Percentiles rank a stretch among this genome's conserved stretches.
Conservation (phyloP, 1,284 basidiomycete genomes). For the Microbotryomycetes sp. region DNA sequence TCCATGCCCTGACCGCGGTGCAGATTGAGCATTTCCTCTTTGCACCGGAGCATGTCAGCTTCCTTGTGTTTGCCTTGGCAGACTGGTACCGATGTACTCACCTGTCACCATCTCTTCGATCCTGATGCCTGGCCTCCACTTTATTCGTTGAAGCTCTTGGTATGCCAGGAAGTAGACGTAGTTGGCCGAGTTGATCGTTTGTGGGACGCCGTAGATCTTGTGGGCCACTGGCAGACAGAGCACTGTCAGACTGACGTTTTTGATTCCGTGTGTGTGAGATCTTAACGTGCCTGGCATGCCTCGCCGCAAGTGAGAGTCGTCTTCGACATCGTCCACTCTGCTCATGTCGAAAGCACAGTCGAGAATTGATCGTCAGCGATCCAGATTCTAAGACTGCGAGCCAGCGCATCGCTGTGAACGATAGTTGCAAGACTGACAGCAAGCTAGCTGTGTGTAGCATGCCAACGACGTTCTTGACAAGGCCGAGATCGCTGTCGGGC, state of each 20-base stretch:
- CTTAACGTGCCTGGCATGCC: conserved; percentile 62
- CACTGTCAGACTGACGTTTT: not conserved
- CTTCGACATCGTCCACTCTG: conserved; percentile 96
- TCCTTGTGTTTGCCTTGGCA: conserved; percentile 55
- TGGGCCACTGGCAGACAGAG: conserved; percentile 60
- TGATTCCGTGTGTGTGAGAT: not conserved
- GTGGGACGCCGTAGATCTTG: conserved; percentile 90
- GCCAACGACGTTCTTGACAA: conserved; percentile 72
- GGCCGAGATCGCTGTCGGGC: conserved; percentile 58
- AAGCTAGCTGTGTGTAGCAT: conserved; percentile 94
- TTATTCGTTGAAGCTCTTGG: conserved; percentile 52
- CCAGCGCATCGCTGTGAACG: not conserved
- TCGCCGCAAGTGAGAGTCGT: conserved; percentile 80
- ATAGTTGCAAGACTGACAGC: conserved; percentile 54
- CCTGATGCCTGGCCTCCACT: conserved; percentile 16
- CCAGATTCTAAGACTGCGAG: too few relatives aligned
- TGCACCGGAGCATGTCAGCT: conserved; percentile 15
- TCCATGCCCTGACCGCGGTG: conserved; percentile 96
- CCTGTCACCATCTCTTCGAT: conserved; percentile 38
- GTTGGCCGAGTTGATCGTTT: conserved; percentile 96
- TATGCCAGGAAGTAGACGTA: conserved; percentile 92
- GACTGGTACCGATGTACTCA: conserved; percentile 5
- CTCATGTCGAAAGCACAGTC: not conserved
- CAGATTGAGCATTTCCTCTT: conserved; percentile 78
- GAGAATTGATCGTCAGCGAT: not conserved